A percentile compares a stretch with the other conserved stretches of the same genome.
Conservation (phyloP, 805 yeast genomes). For the Wickerhamomyces hampshirensis region DNA sequence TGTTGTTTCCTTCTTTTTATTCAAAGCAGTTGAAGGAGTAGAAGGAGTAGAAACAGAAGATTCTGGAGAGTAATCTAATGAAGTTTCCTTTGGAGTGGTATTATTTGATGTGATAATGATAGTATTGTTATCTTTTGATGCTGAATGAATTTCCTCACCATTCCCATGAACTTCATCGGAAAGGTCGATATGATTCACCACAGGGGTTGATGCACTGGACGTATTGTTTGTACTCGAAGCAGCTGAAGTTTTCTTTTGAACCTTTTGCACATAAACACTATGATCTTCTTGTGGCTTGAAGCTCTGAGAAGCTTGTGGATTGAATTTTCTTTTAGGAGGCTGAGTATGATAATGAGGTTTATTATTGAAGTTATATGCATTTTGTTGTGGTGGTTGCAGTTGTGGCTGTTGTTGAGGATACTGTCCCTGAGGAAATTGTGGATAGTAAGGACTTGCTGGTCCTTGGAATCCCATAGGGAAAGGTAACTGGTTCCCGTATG, state of each 20-base stretch:
- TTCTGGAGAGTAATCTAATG: not conserved
- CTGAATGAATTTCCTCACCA: not conserved
- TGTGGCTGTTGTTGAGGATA: conserved; percentile 1
- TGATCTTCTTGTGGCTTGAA: too few species aligned
- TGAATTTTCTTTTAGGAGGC: too few species aligned
- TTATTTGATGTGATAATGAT: not conserved
- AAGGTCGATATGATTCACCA: not conserved
- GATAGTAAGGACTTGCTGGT: too few species aligned
- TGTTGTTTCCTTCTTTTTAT: not conserved
- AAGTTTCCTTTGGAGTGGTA: not conserved
- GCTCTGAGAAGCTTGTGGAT: too few species aligned
- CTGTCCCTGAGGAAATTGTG: not conserved
- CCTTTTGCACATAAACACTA: not conserved
- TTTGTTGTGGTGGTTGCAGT: conserved; percentile 4
- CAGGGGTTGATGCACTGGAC: not conserved
- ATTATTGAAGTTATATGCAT: conserved; percentile 1
- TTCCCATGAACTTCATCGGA: not conserved
- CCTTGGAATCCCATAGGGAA: too few species aligned
- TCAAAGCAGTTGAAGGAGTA: not conserved
- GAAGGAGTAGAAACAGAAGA: not conserved
- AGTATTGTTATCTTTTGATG: not conserved
- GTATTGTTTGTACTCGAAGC: not conserved
- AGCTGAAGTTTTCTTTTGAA: not conserved
- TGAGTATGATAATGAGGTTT: conserved; percentile 3
- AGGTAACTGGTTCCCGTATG: too few species aligned